Evolutionary conservation across 495 filamentous ascomycete genomes (phyloP).

Genomic region (Podospora anserina): DNA sequence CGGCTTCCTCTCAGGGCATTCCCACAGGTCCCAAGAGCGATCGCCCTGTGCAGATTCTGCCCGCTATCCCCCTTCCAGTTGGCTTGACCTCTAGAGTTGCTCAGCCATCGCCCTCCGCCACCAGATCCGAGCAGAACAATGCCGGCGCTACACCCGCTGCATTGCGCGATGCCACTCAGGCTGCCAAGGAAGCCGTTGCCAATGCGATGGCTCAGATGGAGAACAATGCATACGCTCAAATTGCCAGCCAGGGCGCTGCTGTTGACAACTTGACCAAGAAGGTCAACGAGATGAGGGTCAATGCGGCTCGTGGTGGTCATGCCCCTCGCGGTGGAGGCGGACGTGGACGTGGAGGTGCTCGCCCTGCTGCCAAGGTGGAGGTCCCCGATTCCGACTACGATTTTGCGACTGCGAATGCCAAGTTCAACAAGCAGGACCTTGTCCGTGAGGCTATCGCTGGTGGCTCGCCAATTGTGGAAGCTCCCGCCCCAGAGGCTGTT

Average conservation of each 20-base stretch:
- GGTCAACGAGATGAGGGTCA: slow-evolving; percentile 82
- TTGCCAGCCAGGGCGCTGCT: slow-evolving; percentile 43
- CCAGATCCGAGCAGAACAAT: slow-evolving; percentile 35
- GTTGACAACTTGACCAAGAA: slow-evolving; percentile 79
- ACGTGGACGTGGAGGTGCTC: slow-evolving; percentile 49
- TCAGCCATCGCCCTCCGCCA: slow-evolving; percentile 34
- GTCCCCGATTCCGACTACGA: slow-evolving; percentile 89
- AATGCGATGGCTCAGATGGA: slow-evolving; percentile 77
- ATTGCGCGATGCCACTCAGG: slow-evolving; percentile 70
- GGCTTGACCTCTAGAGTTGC: slow-evolving; percentile 55
- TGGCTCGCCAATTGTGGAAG: slow-evolving; percentile 64
- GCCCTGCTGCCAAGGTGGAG: slow-evolving; percentile 67
- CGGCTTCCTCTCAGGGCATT: slow-evolving; percentile 34
- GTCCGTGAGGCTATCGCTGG: slow-evolving; percentile 88
- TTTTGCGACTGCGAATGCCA: slow-evolving; percentile 87
- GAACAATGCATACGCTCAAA: slow-evolving; percentile 47
- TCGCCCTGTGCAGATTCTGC: slow-evolving; percentile 44
- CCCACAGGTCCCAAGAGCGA: slow-evolving; percentile 63
- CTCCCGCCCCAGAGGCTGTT: slow-evolving; percentile 36
- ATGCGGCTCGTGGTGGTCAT: slow-evolving; percentile 44
- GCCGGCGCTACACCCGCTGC: slow-evolving; percentile 31
- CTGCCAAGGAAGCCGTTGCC: slow-evolving; percentile 80
- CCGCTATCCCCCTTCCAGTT: slow-evolving; percentile 65
- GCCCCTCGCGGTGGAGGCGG: slow-evolving; percentile 50
- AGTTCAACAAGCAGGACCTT: slow-evolving; percentile 96